Evolutionary conservation across 495 filamentous ascomycete species (phyloP), one percentile per base, ranked within the genome.

Genomic region (Talaromyces nanjingensis): DNA sequence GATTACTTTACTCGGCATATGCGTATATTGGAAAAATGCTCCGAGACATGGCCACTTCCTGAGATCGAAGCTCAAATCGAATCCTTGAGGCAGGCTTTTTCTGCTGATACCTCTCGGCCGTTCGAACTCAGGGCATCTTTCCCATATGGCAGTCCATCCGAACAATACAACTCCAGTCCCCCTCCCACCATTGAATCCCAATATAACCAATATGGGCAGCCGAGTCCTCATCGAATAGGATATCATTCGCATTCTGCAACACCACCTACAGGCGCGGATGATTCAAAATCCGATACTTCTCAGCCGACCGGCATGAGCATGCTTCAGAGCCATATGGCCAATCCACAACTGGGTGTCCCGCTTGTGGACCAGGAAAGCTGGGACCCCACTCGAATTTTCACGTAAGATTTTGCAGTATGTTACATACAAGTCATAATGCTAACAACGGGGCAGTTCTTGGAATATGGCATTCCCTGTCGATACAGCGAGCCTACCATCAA

Each of bases 1-100:
- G 91, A 96, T 59, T 98, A 89, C 67, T 97, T 98, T 67, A 91
- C 89, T 4, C 85, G 96, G 25, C 93, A 97, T 65, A 98, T 98
- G 94, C 87, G 93, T 59, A 89, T 98, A 24, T 78, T 98, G 39
- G 94, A 98, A 73, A 88, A 85, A 53, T 96, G 91, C 72, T 89
- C 88, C 65, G 78, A 83, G 45, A 84, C 89, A 6, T 98, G 92
- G 89, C 91, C 93, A 12, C 91, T 96, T 83, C 90, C 90, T 12
- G 93, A 98, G 68, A 91, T 97, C 78, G 88, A 96, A 71, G 85
- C 86, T 33, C 92, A 97, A 74, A 91, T 98, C 65, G 87, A 98
- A 68, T 89, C 91, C 7, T 81, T 98, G 33, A 85, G 93, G 54
- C 87, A 94, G 70, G 94, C 94, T 16, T 98, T 98, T 70, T 97